Conservation (phyloP, 108 stramenopile genomes). For the Phaeodactylum tricornutum region DNA sequence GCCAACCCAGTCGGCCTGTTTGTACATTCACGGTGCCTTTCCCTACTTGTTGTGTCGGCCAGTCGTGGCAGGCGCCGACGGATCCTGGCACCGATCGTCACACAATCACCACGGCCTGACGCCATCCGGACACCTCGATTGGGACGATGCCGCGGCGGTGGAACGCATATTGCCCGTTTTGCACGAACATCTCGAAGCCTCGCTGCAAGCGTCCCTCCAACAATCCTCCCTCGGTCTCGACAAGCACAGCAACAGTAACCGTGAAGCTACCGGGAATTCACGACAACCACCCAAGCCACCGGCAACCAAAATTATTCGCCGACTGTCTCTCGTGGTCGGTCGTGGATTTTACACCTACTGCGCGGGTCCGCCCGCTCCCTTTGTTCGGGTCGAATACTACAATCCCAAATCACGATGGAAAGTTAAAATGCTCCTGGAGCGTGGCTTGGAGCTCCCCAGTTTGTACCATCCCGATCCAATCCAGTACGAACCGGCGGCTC, state of each 20-base stretch:
- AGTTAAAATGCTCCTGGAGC: slow-evolving; percentile 68
- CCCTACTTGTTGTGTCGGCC: slow-evolving; percentile 79
- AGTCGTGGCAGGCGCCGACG: slow-evolving; percentile 62
- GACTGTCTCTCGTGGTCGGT: slow-evolving; percentile 59
- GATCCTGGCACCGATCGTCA: slow-evolving; percentile 34
- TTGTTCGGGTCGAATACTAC: slow-evolving; percentile 77
- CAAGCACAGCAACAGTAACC: slow-evolving; percentile 25
- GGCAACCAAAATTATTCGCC: slow-evolving; percentile 46
- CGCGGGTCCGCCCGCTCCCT: slow-evolving; percentile 56
- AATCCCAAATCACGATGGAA: slow-evolving; percentile 73
- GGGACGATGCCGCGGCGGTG: slow-evolving; percentile 49
- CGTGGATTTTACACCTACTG: slow-evolving; percentile 81
- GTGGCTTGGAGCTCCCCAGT: slow-evolving; percentile 53
- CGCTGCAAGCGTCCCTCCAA: slow-evolving; percentile 31
- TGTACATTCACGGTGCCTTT: slow-evolving; percentile 78
- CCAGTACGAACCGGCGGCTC: slow-evolving; percentile 36
- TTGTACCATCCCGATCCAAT: slow-evolving; percentile 53
- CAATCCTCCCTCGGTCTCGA: slow-evolving; percentile 11
- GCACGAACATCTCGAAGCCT: slow-evolving; percentile 23
- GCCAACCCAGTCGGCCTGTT: slow-evolving; percentile 64
- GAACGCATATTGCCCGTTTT: slow-evolving; percentile 16
- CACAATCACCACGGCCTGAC: neutral
- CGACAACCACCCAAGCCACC: slow-evolving; percentile 1
- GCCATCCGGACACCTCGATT: slow-evolving; percentile 45
- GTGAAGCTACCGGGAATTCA: neutral